Base-by-base conservation (phyloP, 129 eudicot species). In the Smallanthus sonchifolius region DNA sequence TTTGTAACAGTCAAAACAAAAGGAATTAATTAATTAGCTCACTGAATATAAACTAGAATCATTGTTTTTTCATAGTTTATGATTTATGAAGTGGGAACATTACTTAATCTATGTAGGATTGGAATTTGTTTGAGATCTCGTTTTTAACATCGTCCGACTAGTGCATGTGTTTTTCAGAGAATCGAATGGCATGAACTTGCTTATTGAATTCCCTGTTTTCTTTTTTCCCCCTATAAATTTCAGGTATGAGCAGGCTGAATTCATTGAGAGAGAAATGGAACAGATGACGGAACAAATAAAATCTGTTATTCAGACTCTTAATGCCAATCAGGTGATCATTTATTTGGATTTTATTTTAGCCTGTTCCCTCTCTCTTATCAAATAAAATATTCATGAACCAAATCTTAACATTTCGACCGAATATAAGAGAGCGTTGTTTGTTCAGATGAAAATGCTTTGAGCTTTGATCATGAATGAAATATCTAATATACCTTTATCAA, bases 211-310 rank as follows among this genome's bases (percentile, higher is more conserved):
- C 30, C 11, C 10, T 14, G 1, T 4, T 57, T 73, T 8, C 51
- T 15, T 13, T 59, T 71, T 14, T 19, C 17, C 11, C 8, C 11
- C 35, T 38, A 19, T 61, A 7, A 42, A 37, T 52, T 79, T 74
- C 91, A 94, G 99, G 97, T 94, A 87, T 77, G 97, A 94, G 83
- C 99, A 88, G 77, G 91, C 96, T 80, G 97, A 91, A 77, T 71
- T 87, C 65, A 75, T 91, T 10, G 99, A 94, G 83, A 88, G 96
- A 79, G 99, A 91, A 74, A 71, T 94, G 83, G 97, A 88, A 77
- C 96, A 94, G 51, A 86, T 91, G 96, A 77, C 93, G 0, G 96
- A 91, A 75, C 93, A 88, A 72, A 86, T 90, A 70, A 94, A 86
- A 71, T 76, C 91, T 30, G 89, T 94, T 59, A 94, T 94, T 78